Evolutionary conservation across 2,329 filamentous ascomycete species (phyloP).

Genomic region (Fusarium sp.): DNA sequence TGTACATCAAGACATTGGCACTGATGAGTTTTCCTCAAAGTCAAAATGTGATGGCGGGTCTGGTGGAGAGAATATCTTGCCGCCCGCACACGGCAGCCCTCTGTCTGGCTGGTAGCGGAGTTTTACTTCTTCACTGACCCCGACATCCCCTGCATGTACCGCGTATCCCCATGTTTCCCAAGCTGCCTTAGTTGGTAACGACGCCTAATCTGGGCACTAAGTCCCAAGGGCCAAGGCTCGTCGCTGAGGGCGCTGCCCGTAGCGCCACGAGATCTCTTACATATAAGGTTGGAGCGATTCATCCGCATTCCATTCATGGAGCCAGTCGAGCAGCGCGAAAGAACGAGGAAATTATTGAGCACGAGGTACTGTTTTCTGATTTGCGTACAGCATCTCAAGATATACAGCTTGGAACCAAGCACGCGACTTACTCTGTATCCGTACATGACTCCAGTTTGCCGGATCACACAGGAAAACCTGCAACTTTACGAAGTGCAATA

Average conservation of each 20-base stretch:
- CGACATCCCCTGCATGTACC: conserved; percentile 14
- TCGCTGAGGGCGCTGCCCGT: conserved; percentile 44
- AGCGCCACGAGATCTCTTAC: conserved; percentile 24
- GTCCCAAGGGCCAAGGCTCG: conserved; percentile 32
- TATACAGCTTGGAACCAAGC: neutral
- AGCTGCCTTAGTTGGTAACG: conserved; percentile 26
- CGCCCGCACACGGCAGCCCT: conserved; percentile 38
- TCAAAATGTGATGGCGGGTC: conserved; percentile 30
- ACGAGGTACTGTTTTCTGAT: neutral
- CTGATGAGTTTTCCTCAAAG: conserved; percentile 1
- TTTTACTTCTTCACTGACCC: conserved; percentile 24
- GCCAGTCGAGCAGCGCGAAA: neutral
- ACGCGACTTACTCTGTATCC: neutral
- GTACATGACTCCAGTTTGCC: neutral
- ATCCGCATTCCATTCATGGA: conserved; percentile 30
- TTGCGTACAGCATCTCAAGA: neutral
- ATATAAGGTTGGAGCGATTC: conserved; percentile 31
- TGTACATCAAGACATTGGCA: neutral
- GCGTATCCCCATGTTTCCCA: conserved; percentile 21
- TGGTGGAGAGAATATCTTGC: conserved; percentile 30
- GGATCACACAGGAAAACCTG: neutral
- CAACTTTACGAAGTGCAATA: neutral
- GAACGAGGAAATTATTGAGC: neutral
- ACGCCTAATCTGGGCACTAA: conserved; percentile 26
- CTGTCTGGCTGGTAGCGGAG: conserved; percentile 10